phyloP scores from a whole-genome alignment of 225 moss, liverwort and hornwort genomes.

The Pleurozium schreberi region DNA sequence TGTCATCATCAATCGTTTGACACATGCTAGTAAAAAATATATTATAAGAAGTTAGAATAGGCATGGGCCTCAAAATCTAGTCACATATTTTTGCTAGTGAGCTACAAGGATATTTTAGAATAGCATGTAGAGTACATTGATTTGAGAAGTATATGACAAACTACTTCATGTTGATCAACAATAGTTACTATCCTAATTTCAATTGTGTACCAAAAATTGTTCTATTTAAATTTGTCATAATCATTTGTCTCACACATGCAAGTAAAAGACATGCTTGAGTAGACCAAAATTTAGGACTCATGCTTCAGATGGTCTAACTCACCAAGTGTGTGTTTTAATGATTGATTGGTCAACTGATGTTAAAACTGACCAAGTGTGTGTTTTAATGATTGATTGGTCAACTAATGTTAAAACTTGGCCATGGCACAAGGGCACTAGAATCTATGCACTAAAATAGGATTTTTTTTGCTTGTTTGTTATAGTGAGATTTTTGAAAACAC shows the following conservation, averaged over 20 bases:
- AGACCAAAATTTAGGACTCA: not conserved
- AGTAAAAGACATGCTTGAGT: not conserved
- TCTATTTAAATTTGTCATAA: too few relatives aligned
- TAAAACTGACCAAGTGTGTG: too few relatives aligned
- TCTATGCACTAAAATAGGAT: not conserved
- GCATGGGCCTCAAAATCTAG: not conserved
- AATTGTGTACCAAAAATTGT: too few relatives aligned
- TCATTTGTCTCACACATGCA: too few relatives aligned
- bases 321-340: not conserved
- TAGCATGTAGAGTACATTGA: not conserved
- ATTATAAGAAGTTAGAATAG: too few relatives aligned
- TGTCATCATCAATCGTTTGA: not conserved
- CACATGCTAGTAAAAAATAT: too few relatives aligned
- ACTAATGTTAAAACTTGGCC: too few relatives aligned
- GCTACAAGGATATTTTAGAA: not conserved
- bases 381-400: too few relatives aligned
- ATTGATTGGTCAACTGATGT: too few relatives aligned
- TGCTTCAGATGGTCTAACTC: not conserved
- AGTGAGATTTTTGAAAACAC: fast-evolving
- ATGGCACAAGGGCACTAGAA: too few relatives aligned
- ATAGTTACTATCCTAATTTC: not conserved
- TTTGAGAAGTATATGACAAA: not conserved
- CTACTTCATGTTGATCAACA: not conserved
- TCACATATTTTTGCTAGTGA: not conserved
- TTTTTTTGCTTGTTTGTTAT: not conserved